Evolutionary conservation across 2,329 filamentous ascomycete genomes (phyloP).

Genomic region (Epicoccum sorghinum): DNA sequence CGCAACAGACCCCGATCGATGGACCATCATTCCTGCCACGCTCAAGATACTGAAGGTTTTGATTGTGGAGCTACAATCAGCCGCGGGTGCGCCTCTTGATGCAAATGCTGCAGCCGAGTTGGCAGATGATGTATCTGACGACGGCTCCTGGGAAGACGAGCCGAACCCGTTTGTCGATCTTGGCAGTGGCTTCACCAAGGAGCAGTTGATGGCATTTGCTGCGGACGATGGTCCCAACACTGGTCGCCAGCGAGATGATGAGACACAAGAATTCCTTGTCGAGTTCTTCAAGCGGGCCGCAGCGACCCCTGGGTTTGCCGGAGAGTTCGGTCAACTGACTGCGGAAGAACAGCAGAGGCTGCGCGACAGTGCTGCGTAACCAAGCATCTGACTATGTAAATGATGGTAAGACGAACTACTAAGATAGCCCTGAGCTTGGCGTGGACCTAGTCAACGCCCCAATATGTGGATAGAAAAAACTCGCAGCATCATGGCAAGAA

Average conservation of each 20-base stretch:
- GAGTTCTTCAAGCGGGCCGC: constrained; percentile 75
- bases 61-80: constrained; percentile 86
- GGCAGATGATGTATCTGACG: constrained; percentile 71
- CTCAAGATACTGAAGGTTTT: constrained; percentile 97
- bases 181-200: constrained; percentile 58
- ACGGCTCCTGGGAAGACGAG: constrained; percentile 80
- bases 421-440: not conserved
- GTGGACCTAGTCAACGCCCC: not conserved
- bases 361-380: constrained; percentile 41
- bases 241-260: constrained; percentile 77
- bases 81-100: constrained; percentile 69
- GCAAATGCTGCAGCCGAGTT: constrained; percentile 65
- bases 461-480: constrained; percentile 1
- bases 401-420: not conserved
- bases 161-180: constrained; percentile 75
- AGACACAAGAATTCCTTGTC: constrained; percentile 83
- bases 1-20: constrained; percentile 78
- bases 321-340: constrained; percentile 61
- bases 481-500: not conserved
- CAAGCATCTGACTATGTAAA: not conserved
- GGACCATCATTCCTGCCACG: constrained; percentile 82
- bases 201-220: constrained; percentile 79
- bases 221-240: constrained; percentile 57
- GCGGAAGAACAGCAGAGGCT: constrained; percentile 62
- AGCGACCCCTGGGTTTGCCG: constrained; percentile 60